Evolutionary conservation across 108 stramenopile genomes (phyloP).

Genomic region (Seminavis robusta): DNA sequence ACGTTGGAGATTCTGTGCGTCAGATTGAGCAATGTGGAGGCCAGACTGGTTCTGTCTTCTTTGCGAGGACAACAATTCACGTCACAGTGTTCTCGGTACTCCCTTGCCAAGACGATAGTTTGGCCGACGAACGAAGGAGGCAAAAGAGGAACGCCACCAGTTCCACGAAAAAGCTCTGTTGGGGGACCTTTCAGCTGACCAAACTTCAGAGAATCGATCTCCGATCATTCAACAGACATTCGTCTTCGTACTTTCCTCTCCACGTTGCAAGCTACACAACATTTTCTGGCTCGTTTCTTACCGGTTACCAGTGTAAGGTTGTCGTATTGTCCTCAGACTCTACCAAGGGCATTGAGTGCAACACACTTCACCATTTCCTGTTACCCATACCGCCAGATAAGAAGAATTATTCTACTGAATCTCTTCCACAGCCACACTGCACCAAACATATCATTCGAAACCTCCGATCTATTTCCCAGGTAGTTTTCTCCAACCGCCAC

Average conservation of each 20-base stretch:
- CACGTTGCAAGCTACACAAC: conserved; percentile 54
- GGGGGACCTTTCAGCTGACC: conserved; percentile 29
- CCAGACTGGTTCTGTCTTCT: conserved; percentile 14
- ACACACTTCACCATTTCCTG: conserved; percentile 43
- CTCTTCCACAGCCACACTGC: conserved; percentile 18
- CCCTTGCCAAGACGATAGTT: conserved; percentile 4
- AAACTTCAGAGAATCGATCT: conserved; percentile 57
- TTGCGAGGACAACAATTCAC: conserved; percentile 41
- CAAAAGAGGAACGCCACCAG: not conserved
- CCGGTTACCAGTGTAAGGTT: not conserved
- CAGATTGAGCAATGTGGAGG: conserved; percentile 54
- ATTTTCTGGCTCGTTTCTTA: conserved; percentile 1
- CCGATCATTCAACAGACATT: conserved; percentile 12
- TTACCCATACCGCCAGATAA: conserved; percentile 18
- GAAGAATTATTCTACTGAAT: conserved; percentile 9
- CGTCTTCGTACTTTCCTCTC: conserved; percentile 47
- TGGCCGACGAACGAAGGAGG: not conserved
- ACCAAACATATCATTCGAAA: conserved; percentile 30
- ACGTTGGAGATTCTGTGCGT: conserved; percentile 56
- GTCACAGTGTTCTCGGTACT: conserved; percentile 26
- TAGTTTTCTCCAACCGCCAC: conserved; percentile 41
- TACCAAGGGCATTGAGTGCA: conserved; percentile 17
- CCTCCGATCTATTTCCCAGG: conserved; percentile 27
- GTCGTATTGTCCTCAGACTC: not conserved
- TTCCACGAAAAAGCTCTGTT: conserved; percentile 15